Base-by-base conservation (phyloP, 116 monocot species). In the Phalaenopsis hybrid region DNA sequence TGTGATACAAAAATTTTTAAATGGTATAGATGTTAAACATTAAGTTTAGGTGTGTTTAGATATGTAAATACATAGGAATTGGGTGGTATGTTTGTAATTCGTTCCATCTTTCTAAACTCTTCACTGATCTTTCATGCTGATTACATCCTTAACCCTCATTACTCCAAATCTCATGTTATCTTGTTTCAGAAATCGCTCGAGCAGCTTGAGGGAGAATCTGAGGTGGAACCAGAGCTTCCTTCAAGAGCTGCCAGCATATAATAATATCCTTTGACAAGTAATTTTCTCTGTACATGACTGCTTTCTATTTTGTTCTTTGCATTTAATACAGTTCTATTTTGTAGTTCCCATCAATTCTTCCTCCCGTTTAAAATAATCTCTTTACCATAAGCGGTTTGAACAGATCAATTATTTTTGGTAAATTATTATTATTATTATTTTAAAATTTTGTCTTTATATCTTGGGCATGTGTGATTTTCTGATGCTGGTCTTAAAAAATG, bases 171-270 rank as follows among this genome's bases (percentile, higher is more conserved):
- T 52, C 84, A 74, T 89, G 69, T 73, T 85, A 55, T 87, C 78
- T 75, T 88, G 79, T 88, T 89, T 79, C 92, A 90, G 89, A 85
- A 52, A 55, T 81, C 81, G 45, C 81, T 74, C 33, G 91, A 87
- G 70, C 87, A 76, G 83, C 79, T 83, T 17, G 88, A 82, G 74
- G 86, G 87, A 85, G 92, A 92, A 81, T 21, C 84, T 80, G 94
- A 92, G 59, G 82, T 89, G 86, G 94, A 92, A 76, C 76, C 86
- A 28, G 94, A 90, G 88, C 84, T 88, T 84, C 78, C 88, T 78
- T 92, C 92, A 55, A 86, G 87, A 83, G 90, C 89, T 58, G 94
- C 90, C 67, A 92, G 87, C 92, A 89, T 94, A 88, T 94, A 88
- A 84, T 58, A 2, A 41, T 41, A 2, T 4, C 25, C 21, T 33